Evolutionary conservation across 176 grass and related monocot species (phyloP).

Genomic region (Oryza coarctata): DNA sequence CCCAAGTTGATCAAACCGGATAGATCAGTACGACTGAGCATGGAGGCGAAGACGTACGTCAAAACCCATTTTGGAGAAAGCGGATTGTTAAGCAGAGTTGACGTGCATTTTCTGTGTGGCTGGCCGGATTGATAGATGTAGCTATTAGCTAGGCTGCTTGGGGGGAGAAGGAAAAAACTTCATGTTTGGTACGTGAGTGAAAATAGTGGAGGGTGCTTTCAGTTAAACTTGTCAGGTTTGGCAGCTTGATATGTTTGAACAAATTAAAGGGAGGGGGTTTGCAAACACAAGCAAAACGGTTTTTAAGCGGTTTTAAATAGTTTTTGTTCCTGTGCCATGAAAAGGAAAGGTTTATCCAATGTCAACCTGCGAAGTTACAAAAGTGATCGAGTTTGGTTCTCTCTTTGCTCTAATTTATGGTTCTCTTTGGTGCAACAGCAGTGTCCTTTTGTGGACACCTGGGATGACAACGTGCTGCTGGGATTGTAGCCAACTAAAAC

Average conservation of each 20-base stretch:
- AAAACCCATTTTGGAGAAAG: conserved; percentile 30
- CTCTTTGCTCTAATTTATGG: conserved; percentile 7
- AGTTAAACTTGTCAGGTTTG: conserved; percentile 50
- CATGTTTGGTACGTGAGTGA: conserved; percentile 32
- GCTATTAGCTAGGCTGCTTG: not conserved
- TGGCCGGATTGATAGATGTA: not conserved
- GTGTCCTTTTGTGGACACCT: not conserved
- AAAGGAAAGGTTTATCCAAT: not conserved
- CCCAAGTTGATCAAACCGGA: conserved; percentile 10
- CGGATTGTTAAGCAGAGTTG: conserved; percentile 31
- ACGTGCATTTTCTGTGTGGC: conserved; percentile 21
- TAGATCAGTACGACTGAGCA: conserved; percentile 13
- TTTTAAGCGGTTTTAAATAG: conserved; percentile 18
- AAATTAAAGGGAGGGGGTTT: not conserved
- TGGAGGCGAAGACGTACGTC: conserved; percentile 16
- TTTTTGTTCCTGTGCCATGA: not conserved
- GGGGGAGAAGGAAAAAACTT: conserved; percentile 18
- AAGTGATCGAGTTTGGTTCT: conserved; percentile 18
- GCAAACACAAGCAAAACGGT: conserved; percentile 38
- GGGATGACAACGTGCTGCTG: conserved; percentile 11
- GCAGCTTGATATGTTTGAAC: conserved; percentile 72
- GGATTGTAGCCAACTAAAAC: conserved; percentile 32
- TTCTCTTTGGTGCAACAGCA: conserved; percentile 35
- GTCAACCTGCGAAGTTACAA: conserved; percentile 43
- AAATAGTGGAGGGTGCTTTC: conserved; percentile 55